These are phyloP conservation scores for Aspergillus olivimuriae DNA, from an alignment of 495 filamentous ascomycete genomes.

Conservation along the genomic window DNA sequence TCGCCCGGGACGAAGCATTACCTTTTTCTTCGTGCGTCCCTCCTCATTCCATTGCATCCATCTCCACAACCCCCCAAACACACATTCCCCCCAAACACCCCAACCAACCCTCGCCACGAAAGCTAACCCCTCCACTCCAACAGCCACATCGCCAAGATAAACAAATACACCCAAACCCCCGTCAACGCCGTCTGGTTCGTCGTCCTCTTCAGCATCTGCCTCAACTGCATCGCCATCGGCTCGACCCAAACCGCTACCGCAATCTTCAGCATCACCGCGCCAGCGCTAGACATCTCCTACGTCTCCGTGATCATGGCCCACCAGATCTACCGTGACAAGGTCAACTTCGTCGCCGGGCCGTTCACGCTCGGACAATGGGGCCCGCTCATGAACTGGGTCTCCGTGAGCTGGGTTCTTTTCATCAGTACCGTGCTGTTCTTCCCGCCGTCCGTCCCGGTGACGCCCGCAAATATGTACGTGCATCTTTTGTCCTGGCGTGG, in stretches of 20 bases:
- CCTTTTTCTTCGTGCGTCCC: slow-evolving; percentile 53
- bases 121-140: too few species aligned
- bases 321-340: slow-evolving; percentile 48
- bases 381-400: slow-evolving; percentile 50
- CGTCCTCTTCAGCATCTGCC: slow-evolving; percentile 51
- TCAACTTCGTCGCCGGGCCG: slow-evolving; percentile 58
- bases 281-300: slow-evolving; percentile 63
- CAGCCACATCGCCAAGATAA: slow-evolving; percentile 53
- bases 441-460: slow-evolving; percentile 56
- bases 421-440: slow-evolving; percentile 65
- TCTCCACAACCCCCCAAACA: neutral
- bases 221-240: slow-evolving; percentile 65
- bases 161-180: slow-evolving; percentile 53
- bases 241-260: slow-evolving; percentile 59
- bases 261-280: slow-evolving; percentile 67
- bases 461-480: slow-evolving; percentile 53
- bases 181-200: slow-evolving; percentile 69
- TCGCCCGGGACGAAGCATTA: slow-evolving; percentile 62
- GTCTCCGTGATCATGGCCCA: slow-evolving; percentile 63
- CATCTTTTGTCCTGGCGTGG: neutral
- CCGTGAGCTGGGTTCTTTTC: slow-evolving; percentile 59
- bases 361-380: slow-evolving; percentile 59
- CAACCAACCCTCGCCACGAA: neutral
- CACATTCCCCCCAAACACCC: neutral
- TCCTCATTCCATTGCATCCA: neutral